phyloP scores from a whole-genome alignment of 2,329 filamentous ascomycete species.

The Hypoxylon sp. region DNA sequence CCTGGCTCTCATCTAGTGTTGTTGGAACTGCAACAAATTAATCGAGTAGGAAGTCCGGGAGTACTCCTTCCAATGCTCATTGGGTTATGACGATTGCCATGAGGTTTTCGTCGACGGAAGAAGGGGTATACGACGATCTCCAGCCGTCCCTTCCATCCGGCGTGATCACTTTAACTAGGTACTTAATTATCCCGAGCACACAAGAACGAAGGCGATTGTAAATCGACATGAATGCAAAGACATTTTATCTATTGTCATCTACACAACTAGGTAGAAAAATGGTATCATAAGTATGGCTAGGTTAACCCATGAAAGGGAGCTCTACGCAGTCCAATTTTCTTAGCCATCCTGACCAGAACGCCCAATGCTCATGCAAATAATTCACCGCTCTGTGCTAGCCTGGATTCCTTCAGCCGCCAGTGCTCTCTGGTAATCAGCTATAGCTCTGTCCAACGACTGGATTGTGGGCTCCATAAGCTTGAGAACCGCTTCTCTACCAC shows the following conservation, averaged over 20 bases:
- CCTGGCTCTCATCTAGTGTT: not conserved
- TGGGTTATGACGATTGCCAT: not conserved
- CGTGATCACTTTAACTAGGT: not conserved
- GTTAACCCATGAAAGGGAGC: slow-evolving; percentile 10
- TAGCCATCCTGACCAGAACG: slow-evolving; percentile 26
- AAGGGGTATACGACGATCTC: not conserved
- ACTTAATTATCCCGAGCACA: not conserved
- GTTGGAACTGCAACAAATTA: not conserved
- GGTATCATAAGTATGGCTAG: slow-evolving; percentile 39
- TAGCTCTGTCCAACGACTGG: slow-evolving; percentile 78
- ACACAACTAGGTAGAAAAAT: slow-evolving; percentile 13
- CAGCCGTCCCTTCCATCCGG: not conserved
- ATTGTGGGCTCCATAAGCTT: slow-evolving; percentile 83
- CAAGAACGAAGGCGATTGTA: not conserved
- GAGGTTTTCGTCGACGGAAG: not conserved
- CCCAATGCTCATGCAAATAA: slow-evolving; percentile 13
- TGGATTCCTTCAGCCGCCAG: slow-evolving; percentile 74
- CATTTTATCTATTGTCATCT: slow-evolving; percentile 19
- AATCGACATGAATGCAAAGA: not conserved
- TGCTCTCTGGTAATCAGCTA: slow-evolving; percentile 78
- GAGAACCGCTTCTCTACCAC: slow-evolving; percentile 82
- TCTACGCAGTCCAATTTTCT: slow-evolving; percentile 24
- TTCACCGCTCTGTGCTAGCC: slow-evolving; percentile 61
- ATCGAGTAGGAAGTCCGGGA: not conserved
- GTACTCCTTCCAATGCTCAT: slow-evolving; percentile 17